Evolutionary conservation across 495 filamentous ascomycete species (phyloP).

Genomic region (Penicillium maclennaniae): DNA sequence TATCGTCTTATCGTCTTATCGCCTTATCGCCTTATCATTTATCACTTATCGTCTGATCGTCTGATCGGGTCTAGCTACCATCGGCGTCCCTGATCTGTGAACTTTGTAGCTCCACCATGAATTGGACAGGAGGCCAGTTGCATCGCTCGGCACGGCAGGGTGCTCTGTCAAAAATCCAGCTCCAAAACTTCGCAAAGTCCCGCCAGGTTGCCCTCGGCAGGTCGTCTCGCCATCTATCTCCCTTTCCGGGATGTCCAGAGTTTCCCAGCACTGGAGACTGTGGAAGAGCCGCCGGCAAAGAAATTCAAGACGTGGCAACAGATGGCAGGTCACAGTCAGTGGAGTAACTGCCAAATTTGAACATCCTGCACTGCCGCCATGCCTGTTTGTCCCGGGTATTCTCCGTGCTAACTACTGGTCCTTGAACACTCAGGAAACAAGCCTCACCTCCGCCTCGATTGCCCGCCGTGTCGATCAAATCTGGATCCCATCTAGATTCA

Average conservation of each 20-base stretch:
- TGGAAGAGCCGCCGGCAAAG: background rate
- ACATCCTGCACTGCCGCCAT: background rate
- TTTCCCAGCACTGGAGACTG: background rate
- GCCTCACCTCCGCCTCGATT: background rate
- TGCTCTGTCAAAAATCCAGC: conserved; percentile 23
- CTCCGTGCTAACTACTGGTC: conserved; percentile 7
- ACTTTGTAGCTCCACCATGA: conserved; percentile 23
- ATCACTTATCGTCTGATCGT: too few species aligned
- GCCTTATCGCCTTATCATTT: too few species aligned
- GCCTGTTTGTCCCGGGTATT: background rate
- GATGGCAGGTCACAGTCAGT: conserved; percentile 17
- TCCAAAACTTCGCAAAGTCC: conserved; percentile 28
- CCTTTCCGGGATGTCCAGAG: conserved; percentile 14
- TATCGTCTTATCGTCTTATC: background rate
- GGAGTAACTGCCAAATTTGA: conserved; percentile 1
- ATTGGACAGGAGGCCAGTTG: conserved; percentile 46
- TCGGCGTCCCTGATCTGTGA: too few species aligned
- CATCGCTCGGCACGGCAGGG: conserved; percentile 31
- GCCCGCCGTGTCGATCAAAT: background rate
- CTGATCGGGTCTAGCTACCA: too few species aligned
- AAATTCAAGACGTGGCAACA: background rate
- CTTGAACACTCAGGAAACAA: background rate
- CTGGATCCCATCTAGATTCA: conserved; percentile 12
- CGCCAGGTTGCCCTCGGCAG: conserved; percentile 15
- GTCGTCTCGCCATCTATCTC: conserved; percentile 3